Base-by-base conservation (phyloP, 1,139 yeast genomes). In the Yamadazyma epiphylla region DNA sequence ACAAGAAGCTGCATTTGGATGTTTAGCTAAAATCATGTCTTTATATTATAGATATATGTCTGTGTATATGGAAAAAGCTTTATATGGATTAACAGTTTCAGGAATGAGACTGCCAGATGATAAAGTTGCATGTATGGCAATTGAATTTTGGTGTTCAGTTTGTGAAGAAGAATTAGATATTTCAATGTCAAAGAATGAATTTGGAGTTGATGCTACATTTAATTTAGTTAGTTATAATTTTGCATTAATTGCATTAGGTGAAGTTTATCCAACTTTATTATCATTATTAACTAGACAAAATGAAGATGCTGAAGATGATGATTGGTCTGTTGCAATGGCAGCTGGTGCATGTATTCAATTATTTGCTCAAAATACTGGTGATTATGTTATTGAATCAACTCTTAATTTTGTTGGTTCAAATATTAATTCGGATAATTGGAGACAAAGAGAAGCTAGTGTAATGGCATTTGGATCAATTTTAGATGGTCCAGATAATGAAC, bases 241-340 rank as follows among this genome's bases (percentile, higher is more conserved):
- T 62, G 96, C 97, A 5, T 66, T 80, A 29, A 77, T 79, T 38
- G 96, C 97, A 4, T 70, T 87, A 35, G 70, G 74, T 35, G 94
- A 86, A 48, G 94, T 91, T 12, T 72, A 91, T 38, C 98, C 98
- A 22, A 86, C 94, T 14, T 66, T 91, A 40, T 71, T 91, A 46
- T 70, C 75, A 23, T 69, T 91, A 38, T 73, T 91, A 41, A 85
- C 94, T 10, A 77, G 88, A 55, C 96, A 88, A 57, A 91, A 87
- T 53, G 96, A 86, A 36, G 95, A 85, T 46, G 80, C 85, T 21
- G 91, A 81, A 52, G 96, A 88, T 54, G 98, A 91, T 51, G 95
- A 87, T 49, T 91, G 98, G 98, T 84, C 89, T 34, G 95, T 88
- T 27, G 80, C 96, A 6, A 91, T 91, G 98, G 96, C 98, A 30